Conservation (phyloP, 495 filamentous ascomycete genomes). For the Hypoxylon fuscum region DNA sequence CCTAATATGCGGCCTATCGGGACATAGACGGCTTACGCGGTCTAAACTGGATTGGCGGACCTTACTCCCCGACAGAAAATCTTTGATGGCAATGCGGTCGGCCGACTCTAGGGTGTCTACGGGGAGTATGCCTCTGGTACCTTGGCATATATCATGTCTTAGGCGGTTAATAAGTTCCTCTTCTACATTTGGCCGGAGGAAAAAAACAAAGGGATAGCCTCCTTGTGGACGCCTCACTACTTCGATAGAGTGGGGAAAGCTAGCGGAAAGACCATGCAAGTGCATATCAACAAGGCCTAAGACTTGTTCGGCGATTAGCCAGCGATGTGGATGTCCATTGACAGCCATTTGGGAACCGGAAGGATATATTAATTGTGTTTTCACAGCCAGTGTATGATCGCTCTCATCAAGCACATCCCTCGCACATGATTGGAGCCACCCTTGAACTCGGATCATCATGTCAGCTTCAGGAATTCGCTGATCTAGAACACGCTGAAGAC, state of each 20-base stretch:
- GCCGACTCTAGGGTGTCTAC: slow-evolving; percentile 31
- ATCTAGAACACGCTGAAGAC: slow-evolving; percentile 56
- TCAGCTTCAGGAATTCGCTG: slow-evolving; percentile 29
- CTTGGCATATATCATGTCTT: slow-evolving; percentile 49
- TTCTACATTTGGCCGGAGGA: slow-evolving; percentile 56
- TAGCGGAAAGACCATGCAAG: slow-evolving; percentile 44
- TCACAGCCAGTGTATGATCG: slow-evolving; percentile 69
- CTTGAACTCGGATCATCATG: slow-evolving; percentile 47
- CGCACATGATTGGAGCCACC: slow-evolving; percentile 52
- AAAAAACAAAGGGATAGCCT: slow-evolving; percentile 56
- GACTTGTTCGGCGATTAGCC: slow-evolving; percentile 50
- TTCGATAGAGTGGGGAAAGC: slow-evolving; percentile 57
- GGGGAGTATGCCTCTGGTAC: slow-evolving; percentile 40
- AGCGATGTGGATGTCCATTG: slow-evolving; percentile 60
- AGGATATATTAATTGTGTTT: slow-evolving; percentile 60
- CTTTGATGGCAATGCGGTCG: slow-evolving; percentile 50
- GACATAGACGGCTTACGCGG: slow-evolving; percentile 33
- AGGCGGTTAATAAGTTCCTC: slow-evolving; percentile 51
- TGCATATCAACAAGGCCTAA: slow-evolving; percentile 47
- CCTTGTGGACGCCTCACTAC: slow-evolving; percentile 46
- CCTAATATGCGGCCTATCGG: slow-evolving; percentile 37
- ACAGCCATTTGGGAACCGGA: slow-evolving; percentile 57
- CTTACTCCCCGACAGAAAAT: slow-evolving; percentile 41
- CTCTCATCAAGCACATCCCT: slow-evolving; percentile 72
- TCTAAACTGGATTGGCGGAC: slow-evolving; percentile 24